These are phyloP conservation scores for Clausena lansium DNA, from an alignment of 345 rosid species.

Conservation along the genomic window DNA sequence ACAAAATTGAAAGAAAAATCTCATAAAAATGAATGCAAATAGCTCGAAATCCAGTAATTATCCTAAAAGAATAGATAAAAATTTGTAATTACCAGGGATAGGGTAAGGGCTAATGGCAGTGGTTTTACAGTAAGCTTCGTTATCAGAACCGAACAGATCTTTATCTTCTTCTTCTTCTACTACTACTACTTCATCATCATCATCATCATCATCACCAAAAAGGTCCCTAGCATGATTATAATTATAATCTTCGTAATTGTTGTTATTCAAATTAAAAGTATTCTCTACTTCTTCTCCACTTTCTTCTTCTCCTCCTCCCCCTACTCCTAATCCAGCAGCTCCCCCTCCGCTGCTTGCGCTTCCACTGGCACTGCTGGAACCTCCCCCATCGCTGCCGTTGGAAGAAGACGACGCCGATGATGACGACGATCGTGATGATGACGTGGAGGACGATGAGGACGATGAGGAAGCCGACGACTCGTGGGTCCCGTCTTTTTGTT, in stretches of 20 bases:
- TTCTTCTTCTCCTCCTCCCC: slow-evolving; percentile 37
- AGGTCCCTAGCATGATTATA: slow-evolving; percentile 5
- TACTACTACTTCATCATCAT: slow-evolving; percentile 26
- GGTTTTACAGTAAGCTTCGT: slow-evolving; percentile 83
- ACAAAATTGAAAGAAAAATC: not conserved
- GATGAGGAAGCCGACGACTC: slow-evolving; percentile 53
- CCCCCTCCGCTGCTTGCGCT: slow-evolving; percentile 47
- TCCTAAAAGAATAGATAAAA: not conserved
- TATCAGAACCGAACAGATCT: slow-evolving; percentile 91
- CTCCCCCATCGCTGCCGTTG: slow-evolving; percentile 34
- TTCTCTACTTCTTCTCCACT: slow-evolving; percentile 44
- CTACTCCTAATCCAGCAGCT: slow-evolving; percentile 50
- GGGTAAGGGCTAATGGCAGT: slow-evolving; percentile 55
- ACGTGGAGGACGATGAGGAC: slow-evolving; percentile 48
- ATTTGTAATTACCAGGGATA: slow-evolving; percentile 59
- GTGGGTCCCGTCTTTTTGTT: slow-evolving; percentile 28
- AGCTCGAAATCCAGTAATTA: not conserved
- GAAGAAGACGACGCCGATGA: slow-evolving; percentile 34
- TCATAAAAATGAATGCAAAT: not conserved
- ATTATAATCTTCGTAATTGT: slow-evolving; percentile 13
- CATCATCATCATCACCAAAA: slow-evolving; percentile 10
- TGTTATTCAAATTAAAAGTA: slow-evolving; percentile 10
- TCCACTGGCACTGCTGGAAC: slow-evolving; percentile 47
- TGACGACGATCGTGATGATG: slow-evolving; percentile 39
- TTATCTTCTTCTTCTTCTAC: slow-evolving; percentile 38